phyloP scores from a whole-genome alignment of 2,329 filamentous ascomycete genomes.

The Berkeleyomyces basicola region DNA sequence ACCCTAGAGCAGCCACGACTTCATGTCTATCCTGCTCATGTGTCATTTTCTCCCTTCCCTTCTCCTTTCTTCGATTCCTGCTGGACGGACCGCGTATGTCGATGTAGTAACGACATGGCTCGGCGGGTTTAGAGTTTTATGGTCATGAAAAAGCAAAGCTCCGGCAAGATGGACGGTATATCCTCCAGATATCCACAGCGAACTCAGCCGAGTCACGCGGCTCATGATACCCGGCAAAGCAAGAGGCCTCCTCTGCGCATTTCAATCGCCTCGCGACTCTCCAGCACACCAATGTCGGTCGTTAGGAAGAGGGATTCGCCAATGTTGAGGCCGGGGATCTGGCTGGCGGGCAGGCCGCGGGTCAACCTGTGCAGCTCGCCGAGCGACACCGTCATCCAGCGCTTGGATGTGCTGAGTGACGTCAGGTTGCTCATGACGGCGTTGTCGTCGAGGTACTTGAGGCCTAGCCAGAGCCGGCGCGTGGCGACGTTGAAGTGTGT shows the following conservation, averaged over 20 bases:
- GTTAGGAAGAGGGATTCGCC: conserved; percentile 72
- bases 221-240: conserved; percentile 49
- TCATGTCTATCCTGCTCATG: too few species aligned
- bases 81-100: background rate
- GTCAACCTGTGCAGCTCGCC: conserved; percentile 46
- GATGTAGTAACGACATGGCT: background rate
- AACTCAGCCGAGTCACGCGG: background rate
- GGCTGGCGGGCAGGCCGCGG: conserved; percentile 46
- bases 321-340: conserved; percentile 56
- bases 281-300: conserved; percentile 63
- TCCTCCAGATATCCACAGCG: background rate
- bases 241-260: conserved; percentile 66
- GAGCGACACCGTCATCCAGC: conserved; percentile 50
- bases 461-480: conserved; percentile 67
- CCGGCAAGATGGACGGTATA: background rate
- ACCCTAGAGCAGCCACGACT: background rate
- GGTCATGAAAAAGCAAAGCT: background rate
- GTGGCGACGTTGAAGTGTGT: conserved; percentile 55
- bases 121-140: background rate
- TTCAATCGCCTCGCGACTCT: conserved; percentile 67
- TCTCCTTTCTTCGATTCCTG: background rate
- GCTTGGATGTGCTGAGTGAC: conserved; percentile 57
- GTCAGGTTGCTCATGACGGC: conserved; percentile 56
- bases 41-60: background rate
- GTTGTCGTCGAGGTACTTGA: conserved; percentile 77